phyloP scores from a whole-genome alignment of 495 filamentous ascomycete genomes.

The Penicillium cosmopolitanum region DNA sequence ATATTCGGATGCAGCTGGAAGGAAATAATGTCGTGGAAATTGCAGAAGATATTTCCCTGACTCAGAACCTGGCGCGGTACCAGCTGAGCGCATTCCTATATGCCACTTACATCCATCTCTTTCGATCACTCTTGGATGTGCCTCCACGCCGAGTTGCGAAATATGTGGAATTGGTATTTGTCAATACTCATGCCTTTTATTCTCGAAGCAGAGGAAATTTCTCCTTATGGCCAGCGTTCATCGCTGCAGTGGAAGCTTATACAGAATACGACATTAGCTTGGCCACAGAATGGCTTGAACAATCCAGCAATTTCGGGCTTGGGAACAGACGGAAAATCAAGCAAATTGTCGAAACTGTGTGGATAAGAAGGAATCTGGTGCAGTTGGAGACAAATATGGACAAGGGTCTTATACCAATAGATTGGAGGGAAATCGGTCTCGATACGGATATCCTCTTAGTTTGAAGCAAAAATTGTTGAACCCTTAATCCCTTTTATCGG shows the following conservation, averaged over 20 bases:
- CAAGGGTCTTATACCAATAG: background rate
- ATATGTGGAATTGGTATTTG: background rate
- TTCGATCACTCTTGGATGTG: background rate
- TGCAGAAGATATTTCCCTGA: background rate
- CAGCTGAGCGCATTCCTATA: background rate
- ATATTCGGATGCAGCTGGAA: background rate
- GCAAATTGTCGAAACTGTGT: background rate
- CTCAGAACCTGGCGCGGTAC: background rate
- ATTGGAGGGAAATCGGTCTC: background rate
- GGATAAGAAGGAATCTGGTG: background rate
- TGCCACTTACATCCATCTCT: background rate
- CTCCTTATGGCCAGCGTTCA: background rate
- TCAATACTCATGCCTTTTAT: background rate
- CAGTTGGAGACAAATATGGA: background rate
- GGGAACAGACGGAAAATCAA: background rate
- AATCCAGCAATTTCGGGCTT: background rate
- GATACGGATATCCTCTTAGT: background rate
- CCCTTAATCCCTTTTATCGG: too few relatives aligned
- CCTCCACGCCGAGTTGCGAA: background rate
- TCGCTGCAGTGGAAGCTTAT: background rate
- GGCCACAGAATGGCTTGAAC: background rate
- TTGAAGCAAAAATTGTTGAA: background rate
- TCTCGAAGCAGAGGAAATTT: background rate
- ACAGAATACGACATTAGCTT: background rate
- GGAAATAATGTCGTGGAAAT: background rate